A percentile compares a stretch with the other conserved stretches of the same genome.
Conservation (phyloP, 2,329 filamentous ascomycete species). For the Trichocomaceae sp. region DNA sequence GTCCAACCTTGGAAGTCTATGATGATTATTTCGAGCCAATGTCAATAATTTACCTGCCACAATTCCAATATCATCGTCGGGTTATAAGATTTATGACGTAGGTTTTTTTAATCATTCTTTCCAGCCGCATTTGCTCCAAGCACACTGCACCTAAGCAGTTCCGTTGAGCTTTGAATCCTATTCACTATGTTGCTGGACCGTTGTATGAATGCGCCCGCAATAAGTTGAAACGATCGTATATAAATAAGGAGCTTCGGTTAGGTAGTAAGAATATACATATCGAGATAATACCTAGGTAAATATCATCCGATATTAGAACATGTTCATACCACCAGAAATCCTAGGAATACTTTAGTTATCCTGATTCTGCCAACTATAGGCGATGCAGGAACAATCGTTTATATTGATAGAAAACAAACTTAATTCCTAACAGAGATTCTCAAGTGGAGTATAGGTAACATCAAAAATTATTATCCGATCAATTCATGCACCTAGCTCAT, state of each 20-base stretch:
- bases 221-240: neutral
- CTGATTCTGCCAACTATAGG: neutral
- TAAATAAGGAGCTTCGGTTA: neutral
- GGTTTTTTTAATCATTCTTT: slow-evolving; percentile 44
- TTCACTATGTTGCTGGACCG: no score
- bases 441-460: neutral
- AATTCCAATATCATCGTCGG: slow-evolving; percentile 45
- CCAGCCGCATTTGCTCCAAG: slow-evolving; percentile 43
- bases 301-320: neutral
- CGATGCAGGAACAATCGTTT: neutral
- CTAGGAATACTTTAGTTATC: no score
- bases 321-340: neutral
- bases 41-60: slow-evolving; percentile 51
- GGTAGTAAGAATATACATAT: no score
- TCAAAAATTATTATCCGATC: neutral
- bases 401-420: no score
- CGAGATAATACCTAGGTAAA: neutral
- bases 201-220: no score
- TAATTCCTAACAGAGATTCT: neutral
- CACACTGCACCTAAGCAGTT: slow-evolving; percentile 47
- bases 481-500: neutral
- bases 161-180: no score
- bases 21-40: slow-evolving; percentile 49
- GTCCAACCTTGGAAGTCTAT: slow-evolving; percentile 36
- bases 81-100: slow-evolving; percentile 47